These are phyloP conservation scores for Coemansia sp. DNA, from an alignment of 371 early-diverging fungal species.

Conservation along the genomic window DNA sequence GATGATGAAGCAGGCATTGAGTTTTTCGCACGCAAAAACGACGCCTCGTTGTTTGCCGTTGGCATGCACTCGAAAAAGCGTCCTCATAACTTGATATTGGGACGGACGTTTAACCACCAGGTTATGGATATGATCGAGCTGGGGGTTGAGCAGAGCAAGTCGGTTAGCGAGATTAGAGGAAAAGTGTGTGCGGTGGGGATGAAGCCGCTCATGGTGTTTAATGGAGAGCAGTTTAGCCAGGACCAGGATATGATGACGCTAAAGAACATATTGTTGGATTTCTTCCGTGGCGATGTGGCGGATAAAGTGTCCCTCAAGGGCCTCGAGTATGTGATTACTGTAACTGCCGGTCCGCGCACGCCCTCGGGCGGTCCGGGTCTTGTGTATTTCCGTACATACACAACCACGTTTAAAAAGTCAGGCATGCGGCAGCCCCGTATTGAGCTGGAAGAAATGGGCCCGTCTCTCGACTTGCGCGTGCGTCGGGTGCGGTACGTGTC, in stretches of 20 bases:
- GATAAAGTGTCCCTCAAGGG: constrained; percentile 80
- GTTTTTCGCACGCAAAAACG: constrained; percentile 93
- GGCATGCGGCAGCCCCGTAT: constrained; percentile 83
- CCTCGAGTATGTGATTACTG: constrained; percentile 82
- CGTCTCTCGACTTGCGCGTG: constrained; percentile 77
- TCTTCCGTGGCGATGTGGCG: constrained; percentile 82
- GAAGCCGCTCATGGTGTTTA: constrained; percentile 87
- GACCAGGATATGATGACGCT: constrained; percentile 68
- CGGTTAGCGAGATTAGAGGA: constrained; percentile 52
- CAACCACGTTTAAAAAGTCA: constrained; percentile 81
- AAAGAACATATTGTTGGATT: constrained; percentile 84
- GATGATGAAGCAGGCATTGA: constrained; percentile 90
- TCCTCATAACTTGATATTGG: constrained; percentile 89
- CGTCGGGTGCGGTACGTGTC: constrained; percentile 75
- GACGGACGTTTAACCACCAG: constrained; percentile 89
- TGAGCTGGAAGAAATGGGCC: constrained; percentile 94
- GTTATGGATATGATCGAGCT: constrained; percentile 95
- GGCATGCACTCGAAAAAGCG: constrained; percentile 95
- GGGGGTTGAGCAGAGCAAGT: constrained; percentile 79
- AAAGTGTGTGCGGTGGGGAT: constrained; percentile 82
- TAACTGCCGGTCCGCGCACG: constrained; percentile 71
- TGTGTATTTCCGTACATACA: constrained; percentile 79
- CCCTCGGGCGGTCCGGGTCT: constrained; percentile 58
- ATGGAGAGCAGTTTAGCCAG: constrained; percentile 83
- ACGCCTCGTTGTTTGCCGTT: constrained; percentile 84